Percentiles rank a stretch among this genome's conserved stretches.
These are phyloP conservation scores for Colletotrichum coccodes DNA, from an alignment of 2,329 filamentous ascomycete species.

Conservation along the genomic window DNA sequence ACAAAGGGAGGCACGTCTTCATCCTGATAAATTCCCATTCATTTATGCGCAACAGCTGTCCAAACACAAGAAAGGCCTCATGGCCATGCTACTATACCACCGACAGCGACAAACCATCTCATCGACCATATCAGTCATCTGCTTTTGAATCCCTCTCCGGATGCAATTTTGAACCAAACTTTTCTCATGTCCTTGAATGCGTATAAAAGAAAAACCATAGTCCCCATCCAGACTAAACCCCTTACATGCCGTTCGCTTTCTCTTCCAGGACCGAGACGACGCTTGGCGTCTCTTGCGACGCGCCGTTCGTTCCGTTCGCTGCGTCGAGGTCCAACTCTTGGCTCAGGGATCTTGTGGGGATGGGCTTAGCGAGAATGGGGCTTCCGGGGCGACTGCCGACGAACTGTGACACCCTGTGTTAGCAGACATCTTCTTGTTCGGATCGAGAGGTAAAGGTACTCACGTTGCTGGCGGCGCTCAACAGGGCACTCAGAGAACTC, in stretches of 20 bases:
- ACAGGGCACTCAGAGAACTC: slow-evolving; percentile 85
- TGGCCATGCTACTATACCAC: background rate
- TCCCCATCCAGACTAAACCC: background rate
- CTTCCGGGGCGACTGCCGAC: slow-evolving; percentile 76
- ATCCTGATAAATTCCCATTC: background rate
- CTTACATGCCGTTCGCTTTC: slow-evolving; percentile 48
- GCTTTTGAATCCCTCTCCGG: background rate
- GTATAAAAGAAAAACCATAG: background rate
- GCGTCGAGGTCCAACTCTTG: slow-evolving; percentile 43
- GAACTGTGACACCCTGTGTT: slow-evolving; percentile 63
- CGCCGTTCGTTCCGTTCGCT: slow-evolving; percentile 39
- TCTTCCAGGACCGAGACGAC: slow-evolving; percentile 50
- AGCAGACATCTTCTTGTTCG: slow-evolving; percentile 25
- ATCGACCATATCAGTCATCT: background rate
- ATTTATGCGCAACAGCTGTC: background rate
- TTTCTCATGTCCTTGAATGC: slow-evolving; percentile 5
- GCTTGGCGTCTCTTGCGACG: slow-evolving; percentile 37
- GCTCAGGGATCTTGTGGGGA: slow-evolving; percentile 46
- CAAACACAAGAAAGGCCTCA: background rate
- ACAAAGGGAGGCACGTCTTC: too few species aligned
- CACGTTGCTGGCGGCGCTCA: slow-evolving; percentile 88
- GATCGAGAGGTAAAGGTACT: slow-evolving; percentile 48
- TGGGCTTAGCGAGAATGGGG: slow-evolving; percentile 59
- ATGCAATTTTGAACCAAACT: slow-evolving; percentile 1
- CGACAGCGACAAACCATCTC: background rate